Evolutionary conservation across 2,329 filamentous ascomycete genomes (phyloP).

Genomic region (Epicoccum sorghinum): DNA sequence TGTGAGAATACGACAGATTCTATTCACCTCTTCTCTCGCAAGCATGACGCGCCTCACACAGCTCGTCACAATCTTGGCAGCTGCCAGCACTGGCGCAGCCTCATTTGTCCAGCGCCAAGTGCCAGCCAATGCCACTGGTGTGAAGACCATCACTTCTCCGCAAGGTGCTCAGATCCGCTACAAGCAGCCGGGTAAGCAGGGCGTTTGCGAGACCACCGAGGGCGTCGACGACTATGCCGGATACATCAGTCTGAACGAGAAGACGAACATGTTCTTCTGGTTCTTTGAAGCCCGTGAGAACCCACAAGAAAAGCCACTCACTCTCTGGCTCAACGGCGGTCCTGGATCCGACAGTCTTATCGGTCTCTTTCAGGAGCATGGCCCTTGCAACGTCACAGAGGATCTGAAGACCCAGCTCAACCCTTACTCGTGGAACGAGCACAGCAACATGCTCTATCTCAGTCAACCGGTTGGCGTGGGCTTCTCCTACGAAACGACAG

Average conservation of each 20-base stretch:
- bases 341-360: conserved; percentile 61
- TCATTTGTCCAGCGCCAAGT: conserved; percentile 36
- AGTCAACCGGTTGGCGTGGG: conserved; percentile 50
- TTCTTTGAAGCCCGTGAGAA: conserved; percentile 57
- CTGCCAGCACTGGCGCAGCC: conserved; percentile 30
- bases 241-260: conserved; percentile 45
- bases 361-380: conserved; percentile 58
- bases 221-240: conserved; percentile 48
- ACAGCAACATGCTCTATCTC: conserved; percentile 48
- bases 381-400: conserved; percentile 42
- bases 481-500: conserved; percentile 47
- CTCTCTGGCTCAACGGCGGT: conserved; percentile 60
- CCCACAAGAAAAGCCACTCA: conserved; percentile 46
- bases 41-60: conserved; percentile 32
- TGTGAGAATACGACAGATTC: neutral
- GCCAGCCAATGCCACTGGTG: conserved; percentile 39
- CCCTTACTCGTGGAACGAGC: conserved; percentile 49
- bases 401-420: conserved; percentile 45
- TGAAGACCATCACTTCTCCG: conserved; percentile 42
- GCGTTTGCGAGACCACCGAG: conserved; percentile 51
- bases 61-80: conserved; percentile 30
- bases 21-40: neutral
- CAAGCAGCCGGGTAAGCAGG: conserved; percentile 47
- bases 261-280: conserved; percentile 53
- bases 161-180: conserved; percentile 44